Evolutionary conservation across 176 grass and related monocot genomes (phyloP).

Genomic region (Ensete ventricosum): DNA sequence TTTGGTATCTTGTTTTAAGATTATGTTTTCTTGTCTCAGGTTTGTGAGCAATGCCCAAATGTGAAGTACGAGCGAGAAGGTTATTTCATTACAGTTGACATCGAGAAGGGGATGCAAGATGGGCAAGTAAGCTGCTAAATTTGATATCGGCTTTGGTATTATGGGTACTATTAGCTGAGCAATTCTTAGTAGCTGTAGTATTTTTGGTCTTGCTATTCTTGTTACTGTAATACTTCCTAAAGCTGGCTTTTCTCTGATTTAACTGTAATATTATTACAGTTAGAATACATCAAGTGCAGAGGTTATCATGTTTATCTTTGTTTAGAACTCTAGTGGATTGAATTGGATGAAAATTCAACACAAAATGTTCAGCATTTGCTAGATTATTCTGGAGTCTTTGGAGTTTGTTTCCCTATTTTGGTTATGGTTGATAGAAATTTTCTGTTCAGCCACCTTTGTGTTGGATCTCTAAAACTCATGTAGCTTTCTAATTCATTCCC

Average conservation of each 20-base stretch:
- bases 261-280: no score
- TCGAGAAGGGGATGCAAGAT: slow-evolving; percentile 99
- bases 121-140: slow-evolving; percentile 55
- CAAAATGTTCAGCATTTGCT: not conserved
- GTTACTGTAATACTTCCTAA: not conserved
- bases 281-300: no score
- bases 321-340: not conserved
- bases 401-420: not conserved
- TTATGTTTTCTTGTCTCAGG: slow-evolving; percentile 30
- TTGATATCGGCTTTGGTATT: not conserved
- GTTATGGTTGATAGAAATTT: not conserved
- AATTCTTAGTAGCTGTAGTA: not conserved
- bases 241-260: not conserved
- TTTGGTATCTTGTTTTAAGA: slow-evolving; percentile 3
- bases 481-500: not conserved
- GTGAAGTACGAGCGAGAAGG: slow-evolving; percentile 94
- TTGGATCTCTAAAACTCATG: not conserved
- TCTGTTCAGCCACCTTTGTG: not conserved
- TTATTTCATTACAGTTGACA: slow-evolving; percentile 90
- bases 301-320: not conserved
- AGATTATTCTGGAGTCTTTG: not conserved
- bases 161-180: not conserved
- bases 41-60: slow-evolving; percentile 94
- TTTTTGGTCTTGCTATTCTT: not conserved
- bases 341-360: not conserved